Percentiles rank a stretch among this genome's conserved stretches.
Evolutionary conservation across 805 yeast species (phyloP).

Genomic region (Candida loeiensis): DNA sequence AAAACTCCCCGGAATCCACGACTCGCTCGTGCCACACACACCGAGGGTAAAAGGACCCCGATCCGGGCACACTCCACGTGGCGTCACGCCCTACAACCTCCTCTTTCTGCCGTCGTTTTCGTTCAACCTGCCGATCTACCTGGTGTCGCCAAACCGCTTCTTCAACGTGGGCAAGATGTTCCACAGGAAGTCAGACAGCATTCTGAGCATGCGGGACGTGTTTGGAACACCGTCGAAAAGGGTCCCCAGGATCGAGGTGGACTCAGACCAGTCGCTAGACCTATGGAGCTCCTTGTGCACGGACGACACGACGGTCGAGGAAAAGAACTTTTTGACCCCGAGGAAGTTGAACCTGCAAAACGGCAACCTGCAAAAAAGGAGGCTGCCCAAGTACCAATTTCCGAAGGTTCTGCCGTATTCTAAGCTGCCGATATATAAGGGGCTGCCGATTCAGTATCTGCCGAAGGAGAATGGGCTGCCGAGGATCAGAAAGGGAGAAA

Average conservation of each 20-base stretch:
- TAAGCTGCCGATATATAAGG: too few species aligned
- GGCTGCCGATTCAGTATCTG: too few species aligned
- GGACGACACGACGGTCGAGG: slow-evolving; percentile 13
- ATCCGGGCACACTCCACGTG: slow-evolving; percentile 7
- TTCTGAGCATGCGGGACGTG: slow-evolving; percentile 12
- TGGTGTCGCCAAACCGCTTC: slow-evolving; percentile 35
- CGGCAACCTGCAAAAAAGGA: slow-evolving; percentile 1
- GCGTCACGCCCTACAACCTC: slow-evolving; percentile 34
- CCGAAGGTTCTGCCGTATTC: too few species aligned
- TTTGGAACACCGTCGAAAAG: slow-evolving; percentile 12
- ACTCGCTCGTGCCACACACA: slow-evolving; percentile 6
- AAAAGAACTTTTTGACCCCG: slow-evolving; percentile 30
- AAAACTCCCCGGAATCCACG: slow-evolving; percentile 1
- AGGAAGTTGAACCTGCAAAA: slow-evolving; percentile 16
- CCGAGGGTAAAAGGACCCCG: slow-evolving; percentile 7
- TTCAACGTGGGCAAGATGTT: slow-evolving; percentile 22
- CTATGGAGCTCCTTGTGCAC: slow-evolving; percentile 30
- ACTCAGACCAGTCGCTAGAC: slow-evolving; percentile 18
- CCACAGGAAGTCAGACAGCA: slow-evolving; percentile 8
- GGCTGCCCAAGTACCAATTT: not conserved
- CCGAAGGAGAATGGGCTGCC: too few species aligned
- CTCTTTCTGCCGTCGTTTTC: slow-evolving; percentile 43
- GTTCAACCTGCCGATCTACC: slow-evolving; percentile 32
- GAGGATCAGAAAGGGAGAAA: too few species aligned
- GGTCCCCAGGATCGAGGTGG: slow-evolving; percentile 1